Base-by-base conservation (phyloP, 139 green algal species). In the Nannochloris sp. region DNA sequence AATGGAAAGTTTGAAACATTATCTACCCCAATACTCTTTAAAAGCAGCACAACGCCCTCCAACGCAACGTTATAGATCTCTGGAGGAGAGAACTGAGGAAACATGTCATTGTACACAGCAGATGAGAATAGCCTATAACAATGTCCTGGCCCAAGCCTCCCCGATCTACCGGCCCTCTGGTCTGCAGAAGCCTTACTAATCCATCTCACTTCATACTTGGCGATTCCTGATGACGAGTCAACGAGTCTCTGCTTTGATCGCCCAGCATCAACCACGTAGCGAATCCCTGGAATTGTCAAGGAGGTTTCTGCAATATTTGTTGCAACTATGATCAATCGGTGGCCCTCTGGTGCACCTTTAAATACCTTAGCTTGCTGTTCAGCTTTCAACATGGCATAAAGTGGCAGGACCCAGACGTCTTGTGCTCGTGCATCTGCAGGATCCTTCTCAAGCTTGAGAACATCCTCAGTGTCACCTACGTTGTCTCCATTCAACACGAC, bases 291-390 rank as follows among this genome's bases (percentile, higher is more conserved):
- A 46, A 99, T 97, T 63, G 93, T 99, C 28, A 99, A 79, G 1
- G 89, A 96, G 0, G 93, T 99, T 72, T 99, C 93, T 6, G 92
- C 93, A 31, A 99, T 91, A 61, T 99, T 99, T 33, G 93, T 99
- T 3, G 93, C 88, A 6, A 98, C 89, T 1, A 99, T 78, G 14
- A 99, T 85, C 5, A 95, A 79, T 20, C 93, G 71, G 36, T 78
- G 59, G 2, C 90, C 92, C 0, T 74, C 28, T 3, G 89, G 88
- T 44, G 77, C 36, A 1, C 77, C 46, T 29, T 74, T 62, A 72
- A 97, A 97, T 56, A 95, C 91, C 10, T 69, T 61, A 14, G 67
- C 63, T 69, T 96, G 89, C 59, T 75, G 55, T 3, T 57, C 29
- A 20, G 69, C 17, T 13, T 87, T 80, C 63, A 98, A 80, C 80